Base-by-base conservation (phyloP, 768 basidiomycete species). In the Termitomyces sp. region DNA sequence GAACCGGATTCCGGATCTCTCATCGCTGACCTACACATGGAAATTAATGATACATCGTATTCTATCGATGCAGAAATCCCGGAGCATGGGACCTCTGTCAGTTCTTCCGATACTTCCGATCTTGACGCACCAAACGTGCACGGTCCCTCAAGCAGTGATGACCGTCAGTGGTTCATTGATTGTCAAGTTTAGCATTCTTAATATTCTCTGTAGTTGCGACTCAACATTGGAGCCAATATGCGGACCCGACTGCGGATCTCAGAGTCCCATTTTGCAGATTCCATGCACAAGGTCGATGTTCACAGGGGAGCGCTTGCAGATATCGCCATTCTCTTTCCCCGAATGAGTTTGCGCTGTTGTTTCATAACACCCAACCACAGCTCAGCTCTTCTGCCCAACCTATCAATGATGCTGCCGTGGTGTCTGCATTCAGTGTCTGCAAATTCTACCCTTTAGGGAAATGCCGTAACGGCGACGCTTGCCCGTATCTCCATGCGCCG, bases 191-290 rank as follows among this genome's bases (percentile, higher is more conserved):
- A n/a, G 36, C 20, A 50, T 31, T 2, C 31, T 48, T 50, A 3
- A 65, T 64, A 44, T 64, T 61, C n/a, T 65, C 66, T 53, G 58
- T 64, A 45, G 62, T 65, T 2, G 56, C 65, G 41, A 45, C 60
- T 9, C 71, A 67, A 8, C 75, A 77, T 52, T 79, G 77, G 77
- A 73, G 70, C 31, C 71, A 77, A 56, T 77, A 75, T 54, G 77
- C 77, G 1, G 76, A 79, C 56, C 75, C 76, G 3, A 51, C 59
- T 26, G 73, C 73, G 3, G 64, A 75, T 59, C 57, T 68, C 3
- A 62, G 62, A 12, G 56, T 67, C 24, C 63, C 74, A 3, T 76
- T 79, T 51, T 79, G 78, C 69, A 77, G 73, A 64, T 69, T 69
- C 31, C 69, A 72, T 55, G 72, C 76, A 3, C 73, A 72, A 65